Evolutionary conservation across 805 yeast species (phyloP), one percentile per base, ranked within the genome.

Genomic region (Starmerella davenportii): DNA sequence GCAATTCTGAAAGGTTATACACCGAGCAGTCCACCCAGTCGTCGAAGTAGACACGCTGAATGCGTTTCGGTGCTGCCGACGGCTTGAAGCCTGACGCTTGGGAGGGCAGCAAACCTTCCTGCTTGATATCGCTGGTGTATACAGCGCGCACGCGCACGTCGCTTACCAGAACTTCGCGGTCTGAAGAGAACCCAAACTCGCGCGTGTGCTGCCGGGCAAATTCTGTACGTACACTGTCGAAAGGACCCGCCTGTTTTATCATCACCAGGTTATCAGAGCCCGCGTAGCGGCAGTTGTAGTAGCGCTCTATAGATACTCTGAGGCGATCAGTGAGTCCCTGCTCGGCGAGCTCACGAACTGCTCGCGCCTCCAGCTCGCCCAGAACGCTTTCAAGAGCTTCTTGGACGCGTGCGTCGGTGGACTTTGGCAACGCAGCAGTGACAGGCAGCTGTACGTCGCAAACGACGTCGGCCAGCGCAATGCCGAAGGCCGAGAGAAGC

Each of bases 251-350:
- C 25, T 40, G 43, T 4, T 34, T 28, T n/a, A 79, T 71, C 79
- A 84, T 77, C 44, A 85, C 59, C 30, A 78, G 75, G 2, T 94
- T 78, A 51, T 85, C 95, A n/a, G 93, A 77, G 7, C 95, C 95
- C 44, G 72, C 72, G 53, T 79, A 85, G 51, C 92, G 67, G 65
- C 84, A 61, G 53, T 84, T 84, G 44, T 84, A 59, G 48, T 68
- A 79, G 33, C 69, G 68, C 51, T 82, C 92, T 39, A 66, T 63
- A 20, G 50, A 54, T 19, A 80, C 65, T 2, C 17, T 19, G 13
- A 16, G 30, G 19, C 64, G 59, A 3, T 58, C 38, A 0, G 48
- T 30, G 46, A 74, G 70, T 0, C 80, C 79, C 55, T 82, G 93
- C 1, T 51, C 45, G 2, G 37, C 39, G 29, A 70, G 62, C 33